Evolutionary conservation across 208 protist genomes (phyloP).

Genomic region (Leishmania turanica): DNA sequence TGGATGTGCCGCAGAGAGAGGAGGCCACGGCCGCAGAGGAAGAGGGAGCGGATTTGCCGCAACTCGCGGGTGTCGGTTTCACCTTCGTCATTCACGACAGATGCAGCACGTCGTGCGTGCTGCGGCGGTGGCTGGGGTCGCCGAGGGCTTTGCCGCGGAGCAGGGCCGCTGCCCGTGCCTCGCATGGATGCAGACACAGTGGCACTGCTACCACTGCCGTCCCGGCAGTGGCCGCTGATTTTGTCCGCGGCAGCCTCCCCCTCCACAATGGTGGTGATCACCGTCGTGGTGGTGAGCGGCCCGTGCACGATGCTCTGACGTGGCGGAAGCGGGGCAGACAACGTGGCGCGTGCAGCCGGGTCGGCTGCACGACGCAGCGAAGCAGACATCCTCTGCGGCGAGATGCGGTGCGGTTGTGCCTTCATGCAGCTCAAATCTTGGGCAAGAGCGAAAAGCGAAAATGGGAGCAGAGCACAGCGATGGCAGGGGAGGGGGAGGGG

Average conservation of each 20-base stretch:
- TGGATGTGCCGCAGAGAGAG: conserved; percentile 72
- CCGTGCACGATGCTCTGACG: conserved; percentile 25
- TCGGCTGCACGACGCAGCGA: background rate
- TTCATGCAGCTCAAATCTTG: background rate
- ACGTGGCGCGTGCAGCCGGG: background rate
- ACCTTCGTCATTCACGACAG: conserved; percentile 19
- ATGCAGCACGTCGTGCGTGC: conserved; percentile 10
- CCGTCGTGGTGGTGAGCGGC: conserved; percentile 14
- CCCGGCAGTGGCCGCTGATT: background rate
- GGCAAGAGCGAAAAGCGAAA: background rate
- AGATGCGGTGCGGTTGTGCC: background rate
- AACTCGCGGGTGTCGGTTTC: conserved; percentile 29
- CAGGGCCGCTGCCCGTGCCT: background rate
- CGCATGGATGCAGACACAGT: background rate
- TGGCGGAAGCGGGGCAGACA: conserved; percentile 6
- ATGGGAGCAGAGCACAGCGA: background rate
- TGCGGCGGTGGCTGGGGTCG: background rate
- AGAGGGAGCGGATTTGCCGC: conserved; percentile 55
- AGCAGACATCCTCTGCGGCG: background rate
- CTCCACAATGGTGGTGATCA: conserved; percentile 19
- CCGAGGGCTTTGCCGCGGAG: background rate
- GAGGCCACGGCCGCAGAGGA: conserved; percentile 65
- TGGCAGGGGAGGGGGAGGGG: background rate
- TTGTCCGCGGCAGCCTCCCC: background rate
- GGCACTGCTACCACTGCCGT: background rate